Evolutionary conservation across 176 grass and related monocot genomes (phyloP).

Genomic region (Lolium rigidum): DNA sequence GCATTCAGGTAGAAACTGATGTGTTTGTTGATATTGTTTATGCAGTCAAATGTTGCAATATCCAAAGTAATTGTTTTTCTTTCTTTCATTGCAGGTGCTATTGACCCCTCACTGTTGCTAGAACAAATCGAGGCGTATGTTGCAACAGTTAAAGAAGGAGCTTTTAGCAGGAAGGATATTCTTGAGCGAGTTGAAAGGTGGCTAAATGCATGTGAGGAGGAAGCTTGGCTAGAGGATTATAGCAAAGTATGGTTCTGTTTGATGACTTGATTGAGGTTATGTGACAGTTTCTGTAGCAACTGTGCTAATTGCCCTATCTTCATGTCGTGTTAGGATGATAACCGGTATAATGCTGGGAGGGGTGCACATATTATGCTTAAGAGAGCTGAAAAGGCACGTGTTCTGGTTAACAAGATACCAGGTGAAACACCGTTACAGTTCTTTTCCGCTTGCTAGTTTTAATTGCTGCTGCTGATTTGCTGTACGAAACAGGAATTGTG

Average conservation of each 20-base stretch:
- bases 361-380: conserved; percentile 79
- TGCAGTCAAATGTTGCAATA: conserved; percentile 29
- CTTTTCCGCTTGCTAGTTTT: conserved; percentile 25
- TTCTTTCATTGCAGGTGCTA: conserved; percentile 54
- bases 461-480: conserved; percentile 7
- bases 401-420: conserved; percentile 79
- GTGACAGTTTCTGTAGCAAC: background rate
- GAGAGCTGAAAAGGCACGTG: conserved; percentile 78
- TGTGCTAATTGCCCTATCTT: conserved; percentile 29
- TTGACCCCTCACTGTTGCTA: conserved; percentile 68
- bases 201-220: conserved; percentile 67
- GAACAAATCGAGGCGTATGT: conserved; percentile 74
- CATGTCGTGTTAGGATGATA: conserved; percentile 60
- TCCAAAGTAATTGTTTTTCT: background rate
- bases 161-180: conserved; percentile 79
- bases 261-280: conserved; percentile 14
- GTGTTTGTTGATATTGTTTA: background rate
- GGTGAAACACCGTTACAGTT: conserved; percentile 35
- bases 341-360: conserved; percentile 80
- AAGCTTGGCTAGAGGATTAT: conserved; percentile 86
- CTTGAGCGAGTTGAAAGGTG: conserved; percentile 81
- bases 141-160: conserved; percentile 70
- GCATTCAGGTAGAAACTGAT: background rate
- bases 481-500: conserved; percentile 58
- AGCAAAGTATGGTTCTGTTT: conserved; percentile 55